Evolutionary conservation across 202 grass and related monocot genomes (phyloP).

Genomic region (Panicum virgatum): DNA sequence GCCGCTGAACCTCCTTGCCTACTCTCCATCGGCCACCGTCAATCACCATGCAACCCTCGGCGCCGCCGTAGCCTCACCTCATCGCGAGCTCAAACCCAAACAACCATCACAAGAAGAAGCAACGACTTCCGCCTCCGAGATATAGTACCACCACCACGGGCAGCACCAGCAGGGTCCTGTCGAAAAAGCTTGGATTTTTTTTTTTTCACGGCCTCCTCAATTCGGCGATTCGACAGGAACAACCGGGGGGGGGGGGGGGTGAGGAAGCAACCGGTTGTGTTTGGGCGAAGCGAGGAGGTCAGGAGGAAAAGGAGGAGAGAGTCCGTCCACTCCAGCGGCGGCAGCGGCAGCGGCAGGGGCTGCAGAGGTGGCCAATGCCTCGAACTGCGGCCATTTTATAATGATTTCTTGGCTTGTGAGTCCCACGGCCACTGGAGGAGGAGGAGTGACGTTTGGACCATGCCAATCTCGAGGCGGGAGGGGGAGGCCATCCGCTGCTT

Average conservation of each 20-base stretch:
- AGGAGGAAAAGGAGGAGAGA: slow-evolving; percentile 14
- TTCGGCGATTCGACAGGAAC: slow-evolving; percentile 9
- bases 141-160: not conserved
- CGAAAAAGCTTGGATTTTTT: slow-evolving; percentile 8
- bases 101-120: slow-evolving; percentile 16
- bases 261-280: slow-evolving; percentile 26
- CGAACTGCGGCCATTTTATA: slow-evolving; percentile 49
- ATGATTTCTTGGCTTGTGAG: slow-evolving; percentile 41
- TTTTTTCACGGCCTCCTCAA: slow-evolving; percentile 9
- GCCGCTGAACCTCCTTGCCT: slow-evolving; percentile 43
- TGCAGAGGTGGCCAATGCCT: slow-evolving; percentile 41
- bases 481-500: slow-evolving; percentile 49
- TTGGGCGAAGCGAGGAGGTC: slow-evolving; percentile 28
- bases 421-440: slow-evolving; percentile 52
- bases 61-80: slow-evolving; percentile 29
- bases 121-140: not conserved
- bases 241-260: not conserved
- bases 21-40: slow-evolving; percentile 60
- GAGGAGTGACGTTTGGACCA: slow-evolving; percentile 92
- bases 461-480: slow-evolving; percentile 59
- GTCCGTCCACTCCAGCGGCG: slow-evolving; percentile 38
- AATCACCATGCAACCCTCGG: slow-evolving; percentile 16
- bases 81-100: not conserved
- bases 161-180: not conserved
- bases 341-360: not conserved